Base-by-base conservation (phyloP, 2,329 filamentous ascomycete species). In the Lasiodiplodia citricola region DNA sequence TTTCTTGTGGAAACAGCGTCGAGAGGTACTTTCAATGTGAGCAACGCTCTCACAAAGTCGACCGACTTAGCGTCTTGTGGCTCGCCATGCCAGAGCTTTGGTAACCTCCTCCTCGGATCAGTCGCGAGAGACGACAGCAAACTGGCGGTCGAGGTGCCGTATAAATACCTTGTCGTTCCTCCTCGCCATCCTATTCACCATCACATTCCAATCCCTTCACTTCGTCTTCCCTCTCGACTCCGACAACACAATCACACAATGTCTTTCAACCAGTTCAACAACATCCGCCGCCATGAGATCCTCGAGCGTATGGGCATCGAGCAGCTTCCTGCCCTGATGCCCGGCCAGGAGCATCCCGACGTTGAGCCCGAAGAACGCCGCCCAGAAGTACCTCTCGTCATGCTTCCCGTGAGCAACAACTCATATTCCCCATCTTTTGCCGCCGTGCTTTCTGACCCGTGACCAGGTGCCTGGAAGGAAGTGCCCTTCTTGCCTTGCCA, bases 41-140 rank as follows among this genome's bases (percentile, higher is more conserved):
- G 56, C 66, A 56, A 28, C 31, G 47, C 56, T 51, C 51, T 62
- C 38, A 68, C 56, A 44, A 38, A 55, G 25, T 55, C 50, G 62
- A 68, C 44, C 21, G 50, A 47, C n/a, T 56, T 68, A 68, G 66
- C 65, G 65, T 38, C 51, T 47, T 68, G 56, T 71, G 85, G 84
- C 1, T 76, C 88, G 11, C 86, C 90, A 76, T 86, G 84, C 70
- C 85, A 44, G 50, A 52, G 28, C 65, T n/a, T 44, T 60, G 54
- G 44, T 38, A 47, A 60, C 65, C 55, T 57, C 55, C 35, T 67
- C 28, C 25, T 41, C 41, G 23, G 55, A n/a, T 6, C 35, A 37
- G 23, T 60, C 44, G 35, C 55, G 25, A 67, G 54, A 58, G 35
- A n/a, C 41, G 23, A 66, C 21, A 66, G 25, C n/a, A 35, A 47